Percentiles rank a stretch among this genome's conserved stretches.
Evolutionary conservation across 2,329 filamentous ascomycete species (phyloP).

Genomic region (Epichloe elymi): DNA sequence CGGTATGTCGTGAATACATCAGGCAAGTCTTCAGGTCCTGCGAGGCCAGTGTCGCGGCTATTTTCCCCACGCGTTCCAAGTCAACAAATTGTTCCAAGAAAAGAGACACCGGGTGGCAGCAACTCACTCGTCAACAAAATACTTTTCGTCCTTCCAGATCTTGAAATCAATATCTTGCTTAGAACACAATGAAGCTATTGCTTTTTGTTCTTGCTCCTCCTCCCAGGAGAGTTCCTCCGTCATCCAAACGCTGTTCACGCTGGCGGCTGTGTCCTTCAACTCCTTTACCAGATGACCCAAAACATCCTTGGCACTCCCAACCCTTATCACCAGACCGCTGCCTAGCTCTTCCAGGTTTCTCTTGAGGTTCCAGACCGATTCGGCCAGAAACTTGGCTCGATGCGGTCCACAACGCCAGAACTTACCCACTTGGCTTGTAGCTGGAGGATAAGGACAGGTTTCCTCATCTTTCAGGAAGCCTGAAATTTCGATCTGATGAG

Average conservation of each 20-base stretch:
- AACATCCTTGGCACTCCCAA: slow-evolving; percentile 48
- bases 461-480: slow-evolving; percentile 49
- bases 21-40: slow-evolving; percentile 45
- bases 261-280: slow-evolving; percentile 27
- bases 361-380: slow-evolving; percentile 64
- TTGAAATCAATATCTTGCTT: slow-evolving; percentile 44
- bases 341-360: slow-evolving; percentile 41
- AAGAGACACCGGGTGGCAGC: background rate
- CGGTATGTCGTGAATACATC: slow-evolving; percentile 66
- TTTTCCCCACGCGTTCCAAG: background rate
- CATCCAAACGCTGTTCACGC: slow-evolving; percentile 58
- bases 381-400: slow-evolving; percentile 56
- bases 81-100: background rate
- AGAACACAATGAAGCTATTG: slow-evolving; percentile 39
- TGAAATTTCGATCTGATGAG: slow-evolving; percentile 60
- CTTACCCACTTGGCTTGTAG: slow-evolving; percentile 47
- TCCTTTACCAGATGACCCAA: slow-evolving; percentile 42
- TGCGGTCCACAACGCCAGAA: slow-evolving; percentile 66
- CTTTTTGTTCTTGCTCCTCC: slow-evolving; percentile 51
- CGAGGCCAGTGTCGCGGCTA: slow-evolving; percentile 53
- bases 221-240: slow-evolving; percentile 56
- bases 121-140: slow-evolving; percentile 64
- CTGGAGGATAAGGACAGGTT: slow-evolving; percentile 54
- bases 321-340: slow-evolving; percentile 50
- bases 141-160: slow-evolving; percentile 63